Conservation (phyloP, 164 flowering plant species). For the Aristolochia fimbriata region DNA sequence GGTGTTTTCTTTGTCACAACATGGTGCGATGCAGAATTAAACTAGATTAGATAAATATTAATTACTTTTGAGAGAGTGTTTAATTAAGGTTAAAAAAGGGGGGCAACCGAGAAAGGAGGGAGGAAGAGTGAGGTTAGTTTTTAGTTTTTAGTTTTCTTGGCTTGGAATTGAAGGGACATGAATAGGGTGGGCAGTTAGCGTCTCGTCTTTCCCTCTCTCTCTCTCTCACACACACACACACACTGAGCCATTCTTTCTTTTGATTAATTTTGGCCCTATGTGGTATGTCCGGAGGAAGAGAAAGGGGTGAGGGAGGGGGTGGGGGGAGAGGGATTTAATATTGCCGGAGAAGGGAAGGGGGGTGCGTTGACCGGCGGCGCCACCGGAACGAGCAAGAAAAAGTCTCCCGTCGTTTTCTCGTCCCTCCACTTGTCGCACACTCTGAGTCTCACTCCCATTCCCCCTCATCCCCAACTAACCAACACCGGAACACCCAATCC, state of each 20-base stretch:
- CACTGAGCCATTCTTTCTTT: too few relatives aligned
- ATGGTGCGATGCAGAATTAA: too few relatives aligned
- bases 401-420: conserved; percentile 29
- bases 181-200: conserved; percentile 40
- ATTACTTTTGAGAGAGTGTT: too few relatives aligned
- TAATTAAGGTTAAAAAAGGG: not conserved
- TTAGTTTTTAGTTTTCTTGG: conserved; percentile 47
- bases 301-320: too few relatives aligned
- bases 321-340: too few relatives aligned
- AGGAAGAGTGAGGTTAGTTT: conserved; percentile 3
- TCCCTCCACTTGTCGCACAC: conserved; percentile 53
- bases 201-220: conserved; percentile 13
- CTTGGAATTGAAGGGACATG: conserved; percentile 66
- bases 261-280: too few relatives aligned
- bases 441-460: conserved; percentile 11
- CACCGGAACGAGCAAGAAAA: conserved; percentile 36
- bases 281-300: too few relatives aligned
- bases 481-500: conserved; percentile 24
- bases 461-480: conserved; percentile 24
- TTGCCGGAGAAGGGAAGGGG: too few relatives aligned
- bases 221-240: conserved; percentile 1
- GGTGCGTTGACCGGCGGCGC: conserved; percentile 22
- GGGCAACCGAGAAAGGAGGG: too few relatives aligned
- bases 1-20: too few relatives aligned
- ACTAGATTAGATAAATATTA: too few relatives aligned